Evolutionary conservation across 1,284 basidiomycete genomes (phyloP).

Genomic region (Kalmanozyma brasiliensis): DNA sequence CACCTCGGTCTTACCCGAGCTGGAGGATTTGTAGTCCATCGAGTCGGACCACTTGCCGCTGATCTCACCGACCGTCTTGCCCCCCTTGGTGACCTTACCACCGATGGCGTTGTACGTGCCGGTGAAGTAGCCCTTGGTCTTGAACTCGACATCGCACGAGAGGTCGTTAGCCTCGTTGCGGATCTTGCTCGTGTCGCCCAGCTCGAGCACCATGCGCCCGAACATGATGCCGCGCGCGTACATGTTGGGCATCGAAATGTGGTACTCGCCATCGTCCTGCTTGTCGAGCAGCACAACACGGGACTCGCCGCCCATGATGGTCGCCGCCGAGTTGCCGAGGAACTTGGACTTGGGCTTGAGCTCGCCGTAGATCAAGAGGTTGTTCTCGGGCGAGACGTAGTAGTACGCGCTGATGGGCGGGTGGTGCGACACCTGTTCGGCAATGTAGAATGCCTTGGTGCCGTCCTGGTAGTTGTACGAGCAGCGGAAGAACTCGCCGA

Average conservation of each 20-base stretch:
- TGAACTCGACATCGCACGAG: slow-evolving; percentile 90
- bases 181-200: slow-evolving; percentile 90
- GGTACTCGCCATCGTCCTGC: slow-evolving; percentile 63
- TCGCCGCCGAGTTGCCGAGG: slow-evolving; percentile 78
- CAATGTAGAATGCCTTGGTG: slow-evolving; percentile 92
- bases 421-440: slow-evolving; percentile 91
- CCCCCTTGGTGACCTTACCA: slow-evolving; percentile 80
- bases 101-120: slow-evolving; percentile 92
- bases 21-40: slow-evolving; percentile 82
- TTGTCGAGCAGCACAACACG: slow-evolving; percentile 61
- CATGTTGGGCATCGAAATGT: slow-evolving; percentile 67
- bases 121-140: slow-evolving; percentile 97
- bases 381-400: slow-evolving; percentile 93
- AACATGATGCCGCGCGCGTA: slow-evolving; percentile 97
- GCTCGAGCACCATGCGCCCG: slow-evolving; percentile 96
- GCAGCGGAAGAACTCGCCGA: slow-evolving; percentile 98
- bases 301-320: slow-evolving; percentile 90
- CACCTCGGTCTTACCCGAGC: slow-evolving; percentile 75
- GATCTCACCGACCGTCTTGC: slow-evolving; percentile 83
- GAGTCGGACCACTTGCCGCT: slow-evolving; percentile 88
- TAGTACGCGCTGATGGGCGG: slow-evolving; percentile 96
- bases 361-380: slow-evolving; percentile 83
- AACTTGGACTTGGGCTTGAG: slow-evolving; percentile 95
- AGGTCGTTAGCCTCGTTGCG: slow-evolving; percentile 82
- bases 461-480: slow-evolving; percentile 92